Conservation (phyloP, 2,329 filamentous ascomycete genomes). For the Cladobotryum mycophilum region DNA sequence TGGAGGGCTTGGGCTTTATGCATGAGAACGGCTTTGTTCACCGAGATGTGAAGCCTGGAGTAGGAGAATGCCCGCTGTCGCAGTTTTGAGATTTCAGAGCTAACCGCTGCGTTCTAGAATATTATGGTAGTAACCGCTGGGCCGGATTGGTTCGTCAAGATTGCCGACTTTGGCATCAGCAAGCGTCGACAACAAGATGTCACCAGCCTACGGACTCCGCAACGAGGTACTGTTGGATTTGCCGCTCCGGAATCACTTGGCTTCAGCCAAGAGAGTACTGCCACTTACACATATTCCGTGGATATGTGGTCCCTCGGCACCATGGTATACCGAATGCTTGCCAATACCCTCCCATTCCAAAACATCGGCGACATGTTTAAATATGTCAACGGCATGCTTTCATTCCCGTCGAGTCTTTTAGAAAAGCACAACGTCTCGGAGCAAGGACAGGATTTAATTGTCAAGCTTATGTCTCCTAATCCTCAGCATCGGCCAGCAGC, state of each 20-base stretch:
- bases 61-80: conserved; percentile 6
- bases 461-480: not conserved
- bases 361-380: not conserved
- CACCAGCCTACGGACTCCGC: conserved; percentile 1
- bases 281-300: conserved; percentile 3
- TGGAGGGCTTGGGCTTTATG: conserved; percentile 15
- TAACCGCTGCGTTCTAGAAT: conserved; percentile 7
- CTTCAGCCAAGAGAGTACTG: not conserved
- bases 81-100: not conserved
- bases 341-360: conserved; percentile 3
- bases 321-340: conserved; percentile 10
- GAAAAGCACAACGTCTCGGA: not conserved
- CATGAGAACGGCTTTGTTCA: conserved; percentile 16
- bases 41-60: conserved; percentile 10
- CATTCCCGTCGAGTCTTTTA: not conserved
- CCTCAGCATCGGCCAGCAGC: not conserved
- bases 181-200: conserved; percentile 5
- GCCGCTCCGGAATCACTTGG: conserved; percentile 7
- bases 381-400: not conserved
- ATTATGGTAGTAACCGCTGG: conserved; percentile 14
- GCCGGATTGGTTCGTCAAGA: conserved; percentile 15
- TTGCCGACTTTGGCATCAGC: conserved; percentile 13
- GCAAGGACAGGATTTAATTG: not conserved
- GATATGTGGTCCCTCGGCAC: conserved; percentile 13
- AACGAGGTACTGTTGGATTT: conserved; percentile 8